A percentile compares a stretch with the other conserved stretches of the same genome.
phyloP scores from a whole-genome alignment of 2,329 filamentous ascomycete genomes.

The Diplodia scrobiculata region DNA sequence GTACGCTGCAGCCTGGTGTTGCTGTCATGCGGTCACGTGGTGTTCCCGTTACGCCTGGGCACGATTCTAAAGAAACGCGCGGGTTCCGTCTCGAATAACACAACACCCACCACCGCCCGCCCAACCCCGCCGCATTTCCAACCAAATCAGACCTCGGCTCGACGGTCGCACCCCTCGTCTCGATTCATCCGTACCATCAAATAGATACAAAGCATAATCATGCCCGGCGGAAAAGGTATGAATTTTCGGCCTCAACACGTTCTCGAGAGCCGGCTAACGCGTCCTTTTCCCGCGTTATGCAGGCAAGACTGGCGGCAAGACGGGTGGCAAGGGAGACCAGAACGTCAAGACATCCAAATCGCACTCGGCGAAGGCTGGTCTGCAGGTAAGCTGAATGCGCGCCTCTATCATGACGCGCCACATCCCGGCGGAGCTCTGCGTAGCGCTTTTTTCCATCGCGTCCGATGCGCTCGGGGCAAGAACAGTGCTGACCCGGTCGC shows the following conservation, averaged over 20 bases:
- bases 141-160: neutral
- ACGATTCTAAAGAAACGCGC: slow-evolving; percentile 24
- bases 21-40: slow-evolving; percentile 11
- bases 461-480: neutral
- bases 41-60: slow-evolving; percentile 1
- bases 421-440: slow-evolving; percentile 29
- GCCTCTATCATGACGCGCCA: slow-evolving; percentile 16
- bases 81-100: slow-evolving; percentile 22
- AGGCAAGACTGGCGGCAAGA: slow-evolving; percentile 77
- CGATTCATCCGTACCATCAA: neutral
- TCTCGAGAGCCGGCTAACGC: slow-evolving; percentile 37
- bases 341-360: slow-evolving; percentile 88
- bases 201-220: slow-evolving; percentile 39
- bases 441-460: slow-evolving; percentile 7
- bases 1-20: slow-evolving; percentile 11
- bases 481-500: neutral
- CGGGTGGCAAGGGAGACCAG: slow-evolving; percentile 74
- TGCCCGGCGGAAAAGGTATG: slow-evolving; percentile 94
- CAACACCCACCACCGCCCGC: slow-evolving; percentile 24
- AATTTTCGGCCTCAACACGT: slow-evolving; percentile 21
- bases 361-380: slow-evolving; percentile 89
- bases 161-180: slow-evolving; percentile 15
- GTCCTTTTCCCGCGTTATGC: slow-evolving; percentile 30
- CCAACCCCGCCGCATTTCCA: slow-evolving; percentile 13
- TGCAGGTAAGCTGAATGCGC: slow-evolving; percentile 70